Conservation (phyloP, 257 asterid genomes). For the Solanum habrochaites region DNA sequence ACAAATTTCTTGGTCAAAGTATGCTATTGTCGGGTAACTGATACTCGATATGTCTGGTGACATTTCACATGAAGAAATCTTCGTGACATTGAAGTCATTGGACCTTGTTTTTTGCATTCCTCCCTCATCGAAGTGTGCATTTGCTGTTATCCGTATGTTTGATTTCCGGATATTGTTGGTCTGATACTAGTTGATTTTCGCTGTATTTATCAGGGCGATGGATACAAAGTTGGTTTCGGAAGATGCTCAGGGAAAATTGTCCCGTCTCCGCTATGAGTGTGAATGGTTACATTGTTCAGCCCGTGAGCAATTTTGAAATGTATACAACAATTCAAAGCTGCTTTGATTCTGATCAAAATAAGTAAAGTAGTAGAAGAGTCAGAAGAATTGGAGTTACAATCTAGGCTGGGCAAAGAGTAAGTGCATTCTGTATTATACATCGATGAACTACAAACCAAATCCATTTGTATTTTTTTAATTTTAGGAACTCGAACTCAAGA, state of each 20-base stretch:
- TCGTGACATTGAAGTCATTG: not conserved
- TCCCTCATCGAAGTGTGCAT: not conserved
- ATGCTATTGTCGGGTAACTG: not conserved
- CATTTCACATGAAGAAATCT: not conserved
- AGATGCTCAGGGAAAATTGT: conserved; percentile 53
- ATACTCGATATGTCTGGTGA: not conserved
- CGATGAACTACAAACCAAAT: not conserved
- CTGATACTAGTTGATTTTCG: not conserved
- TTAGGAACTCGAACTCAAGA: fast-evolving
- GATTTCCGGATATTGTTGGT: not conserved
- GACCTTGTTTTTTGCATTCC: not conserved
- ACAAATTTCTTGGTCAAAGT: not conserved
- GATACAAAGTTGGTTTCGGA: conserved; percentile 55
- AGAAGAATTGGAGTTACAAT: not conserved
- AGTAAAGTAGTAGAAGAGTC: not conserved
- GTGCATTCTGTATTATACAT: not conserved
- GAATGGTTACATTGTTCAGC: not conserved
- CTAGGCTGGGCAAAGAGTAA: not conserved
- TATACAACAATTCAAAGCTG: not conserved
- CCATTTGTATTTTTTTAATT: not conserved
- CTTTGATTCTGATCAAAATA: not conserved
- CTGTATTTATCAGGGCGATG: conserved; percentile 45
- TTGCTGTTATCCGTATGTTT: not conserved
- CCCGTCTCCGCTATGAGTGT: conserved; percentile 19
- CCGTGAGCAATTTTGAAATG: not conserved